Evolutionary conservation across 2,329 filamentous ascomycete genomes (phyloP), one percentile per base, ranked within the genome.

Genomic region (Beauveria scarabaeidicola): DNA sequence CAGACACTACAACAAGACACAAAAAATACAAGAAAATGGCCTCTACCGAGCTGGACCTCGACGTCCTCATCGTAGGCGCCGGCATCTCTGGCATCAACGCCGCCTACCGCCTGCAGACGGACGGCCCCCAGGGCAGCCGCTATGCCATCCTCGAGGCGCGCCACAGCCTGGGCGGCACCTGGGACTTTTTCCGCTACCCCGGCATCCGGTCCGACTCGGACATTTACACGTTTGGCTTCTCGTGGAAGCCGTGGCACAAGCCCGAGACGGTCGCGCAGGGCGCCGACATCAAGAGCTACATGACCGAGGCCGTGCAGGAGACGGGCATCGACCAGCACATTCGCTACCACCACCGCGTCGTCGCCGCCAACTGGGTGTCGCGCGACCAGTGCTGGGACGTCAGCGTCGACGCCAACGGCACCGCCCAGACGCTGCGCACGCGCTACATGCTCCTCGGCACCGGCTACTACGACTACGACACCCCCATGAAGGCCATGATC

Each of bases 181-280:
- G 89, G 89, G 85, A 88, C 66, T 74, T 91, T 2, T 93, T 91
- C 75, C 82, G 79, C 41, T 93, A 91, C 65, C 89, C 88, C 0
- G 87, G 89, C 9, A 86, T 90, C 63, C 77, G 83, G 50, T 85
- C 83, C 3, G 82, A 86, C 63, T 84, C 82, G 0, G 83, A 86
- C 65, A 73, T 86, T 10, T 79, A 78, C 64, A 85, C 82, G 0
- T 86, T 85, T 62, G 82, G 82, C 23, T 91, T 91, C 65, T 73
- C 81, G 1, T 92, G 88, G 83, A 79, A 83, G 44, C 87, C 86
- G 0, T 92, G 88, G 88, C 74, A 74, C 11, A 73, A 81, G 25
- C 66, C 75, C 4, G 73, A 77, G 54, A 69, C 78, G 2, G 78
- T 87, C 53, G 81, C 80, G 2, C 73, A 77, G 5, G 82, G 79